Conservation (phyloP, 1,139 yeast species). For the Blastobotrys arbuscula region DNA sequence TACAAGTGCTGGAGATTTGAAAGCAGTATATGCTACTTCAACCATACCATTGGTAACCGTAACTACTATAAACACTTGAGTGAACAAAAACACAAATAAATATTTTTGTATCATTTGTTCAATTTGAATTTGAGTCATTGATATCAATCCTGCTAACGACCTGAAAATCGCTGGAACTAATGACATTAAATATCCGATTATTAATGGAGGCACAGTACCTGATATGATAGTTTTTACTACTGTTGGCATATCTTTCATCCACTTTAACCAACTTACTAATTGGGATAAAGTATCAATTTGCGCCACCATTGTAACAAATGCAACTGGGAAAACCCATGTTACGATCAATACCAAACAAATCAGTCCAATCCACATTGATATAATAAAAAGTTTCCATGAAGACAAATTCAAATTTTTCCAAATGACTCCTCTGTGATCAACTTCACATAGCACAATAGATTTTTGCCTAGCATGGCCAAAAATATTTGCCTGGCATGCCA, state of each 20-base stretch:
- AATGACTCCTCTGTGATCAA: conserved; percentile 29
- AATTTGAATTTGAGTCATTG: conserved; percentile 55
- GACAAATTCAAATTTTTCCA: conserved; percentile 27
- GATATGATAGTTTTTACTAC: conserved; percentile 60
- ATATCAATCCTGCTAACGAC: conserved; percentile 61
- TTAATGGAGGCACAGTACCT: conserved; percentile 67
- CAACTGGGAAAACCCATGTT: conserved; percentile 84
- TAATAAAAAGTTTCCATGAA: not conserved
- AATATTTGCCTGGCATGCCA: conserved; percentile 29
- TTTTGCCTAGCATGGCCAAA: conserved; percentile 13
- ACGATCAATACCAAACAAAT: conserved; percentile 52
- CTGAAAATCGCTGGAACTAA: conserved; percentile 68
- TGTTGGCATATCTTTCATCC: conserved; percentile 58
- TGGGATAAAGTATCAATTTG: conserved; percentile 59
- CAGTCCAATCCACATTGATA: conserved; percentile 45
- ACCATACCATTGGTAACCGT: conserved; percentile 79
- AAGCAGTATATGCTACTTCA: conserved; percentile 55
- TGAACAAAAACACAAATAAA: conserved; percentile 66
- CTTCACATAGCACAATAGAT: conserved; percentile 14
- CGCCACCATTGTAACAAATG: conserved; percentile 74
- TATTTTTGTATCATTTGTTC: conserved; percentile 73
- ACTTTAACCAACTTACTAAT: conserved; percentile 56
- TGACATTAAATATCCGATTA: conserved; percentile 62
- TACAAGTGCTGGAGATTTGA: conserved; percentile 66
- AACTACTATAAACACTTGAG: conserved; percentile 78